A percentile compares a stretch with the other conserved stretches of the same genome.
Conservation (phyloP, 176 grass and related monocot genomes). For the Puccinellia tenuiflora region DNA sequence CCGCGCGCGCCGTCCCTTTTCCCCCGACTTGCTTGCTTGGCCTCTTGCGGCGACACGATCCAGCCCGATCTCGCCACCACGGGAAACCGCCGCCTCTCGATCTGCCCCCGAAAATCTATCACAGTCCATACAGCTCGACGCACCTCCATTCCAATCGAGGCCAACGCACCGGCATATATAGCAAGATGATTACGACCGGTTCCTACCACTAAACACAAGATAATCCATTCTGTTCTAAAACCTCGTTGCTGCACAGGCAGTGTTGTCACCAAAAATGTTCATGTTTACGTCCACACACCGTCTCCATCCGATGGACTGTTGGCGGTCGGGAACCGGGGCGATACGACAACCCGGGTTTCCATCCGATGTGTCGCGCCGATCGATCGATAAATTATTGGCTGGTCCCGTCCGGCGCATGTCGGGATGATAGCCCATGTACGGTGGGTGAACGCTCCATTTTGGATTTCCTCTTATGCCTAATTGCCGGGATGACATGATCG, state of each 20-base stretch:
- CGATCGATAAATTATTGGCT: background rate
- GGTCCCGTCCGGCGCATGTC: background rate
- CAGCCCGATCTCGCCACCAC: background rate
- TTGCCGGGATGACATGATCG: background rate
- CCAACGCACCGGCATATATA: background rate
- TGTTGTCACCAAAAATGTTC: background rate
- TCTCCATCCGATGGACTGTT: no score
- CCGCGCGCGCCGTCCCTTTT: background rate
- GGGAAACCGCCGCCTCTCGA: background rate
- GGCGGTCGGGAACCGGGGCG: constrained; percentile 15
- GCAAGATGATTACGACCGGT: background rate
- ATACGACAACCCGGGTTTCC: constrained; percentile 28
- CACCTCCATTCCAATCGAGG: background rate
- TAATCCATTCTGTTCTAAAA: background rate
- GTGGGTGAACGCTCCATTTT: background rate
- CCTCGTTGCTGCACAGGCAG: background rate
- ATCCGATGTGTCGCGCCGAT: constrained; percentile 1
- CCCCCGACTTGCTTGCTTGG: background rate
- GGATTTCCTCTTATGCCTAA: background rate
- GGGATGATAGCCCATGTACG: background rate
- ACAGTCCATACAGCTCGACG: background rate
- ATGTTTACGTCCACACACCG: background rate
- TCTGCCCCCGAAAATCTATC: background rate
- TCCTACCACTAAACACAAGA: background rate
- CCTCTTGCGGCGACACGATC: constrained; percentile 32